These are phyloP conservation scores for Emmonsiellopsis sp. DNA, from an alignment of 2,329 filamentous ascomycete genomes.

Conservation along the genomic window DNA sequence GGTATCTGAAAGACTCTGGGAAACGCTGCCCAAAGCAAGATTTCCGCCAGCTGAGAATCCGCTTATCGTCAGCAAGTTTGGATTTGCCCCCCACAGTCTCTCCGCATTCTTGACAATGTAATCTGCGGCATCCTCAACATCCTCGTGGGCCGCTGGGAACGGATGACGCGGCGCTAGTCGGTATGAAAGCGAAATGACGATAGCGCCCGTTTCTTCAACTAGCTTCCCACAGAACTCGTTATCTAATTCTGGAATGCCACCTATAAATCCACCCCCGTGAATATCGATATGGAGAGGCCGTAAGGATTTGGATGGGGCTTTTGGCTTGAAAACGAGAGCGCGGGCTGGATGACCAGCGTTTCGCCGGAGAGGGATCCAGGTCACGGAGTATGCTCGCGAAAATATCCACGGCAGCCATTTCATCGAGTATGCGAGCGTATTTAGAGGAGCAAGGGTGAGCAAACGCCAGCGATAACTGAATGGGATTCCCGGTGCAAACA, in stretches of 20 bases:
- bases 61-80: constrained; percentile 33
- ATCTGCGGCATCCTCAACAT: constrained; percentile 36
- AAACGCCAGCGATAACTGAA: constrained; percentile 36
- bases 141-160: constrained; percentile 35
- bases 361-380: constrained; percentile 24
- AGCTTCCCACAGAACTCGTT: constrained; percentile 27
- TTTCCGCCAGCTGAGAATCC: constrained; percentile 40
- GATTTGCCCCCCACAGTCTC: constrained; percentile 28
- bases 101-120: constrained; percentile 34
- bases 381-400: constrained; percentile 25
- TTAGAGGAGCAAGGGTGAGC: constrained; percentile 36
- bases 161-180: constrained; percentile 32
- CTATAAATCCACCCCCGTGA: constrained; percentile 38
- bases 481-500: constrained; percentile 30
- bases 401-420: constrained; percentile 30
- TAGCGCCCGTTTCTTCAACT: constrained; percentile 32
- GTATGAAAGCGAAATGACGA: constrained; percentile 32
- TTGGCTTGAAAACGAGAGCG: constrained; percentile 28
- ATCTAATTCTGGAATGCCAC: constrained; percentile 34
- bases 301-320: background rate
- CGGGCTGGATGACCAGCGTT: constrained; percentile 18
- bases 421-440: constrained; percentile 30
- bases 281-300: constrained; percentile 39
- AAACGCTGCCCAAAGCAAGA: constrained; percentile 29
- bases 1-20: constrained; percentile 17